Conservation (phyloP, 2,329 filamentous ascomycete genomes). For the Paraconiothyrium sp. region DNA sequence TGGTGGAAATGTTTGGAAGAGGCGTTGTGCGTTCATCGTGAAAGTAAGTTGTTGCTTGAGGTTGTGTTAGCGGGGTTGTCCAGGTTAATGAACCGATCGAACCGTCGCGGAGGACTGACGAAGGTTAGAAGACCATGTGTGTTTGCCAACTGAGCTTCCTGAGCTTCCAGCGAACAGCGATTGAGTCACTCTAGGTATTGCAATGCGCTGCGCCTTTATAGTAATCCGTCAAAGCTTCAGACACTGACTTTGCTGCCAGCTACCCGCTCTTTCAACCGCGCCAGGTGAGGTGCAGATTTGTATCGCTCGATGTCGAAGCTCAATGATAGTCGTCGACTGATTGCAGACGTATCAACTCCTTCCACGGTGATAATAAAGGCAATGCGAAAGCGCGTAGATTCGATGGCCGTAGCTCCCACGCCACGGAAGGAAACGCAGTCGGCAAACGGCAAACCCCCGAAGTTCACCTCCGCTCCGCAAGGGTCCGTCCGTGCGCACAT, state of each 20-base stretch:
- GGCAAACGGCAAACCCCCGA: slow-evolving; percentile 34
- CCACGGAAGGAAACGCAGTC: not conserved
- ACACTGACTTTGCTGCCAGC: not conserved
- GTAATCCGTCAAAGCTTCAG: not conserved
- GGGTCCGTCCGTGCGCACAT: slow-evolving; percentile 29
- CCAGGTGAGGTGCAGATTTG: not conserved
- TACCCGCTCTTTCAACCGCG: not conserved
- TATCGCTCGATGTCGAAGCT: not conserved
- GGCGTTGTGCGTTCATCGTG: slow-evolving; percentile 4
- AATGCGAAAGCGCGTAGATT: not conserved
- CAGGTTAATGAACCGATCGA: not conserved
- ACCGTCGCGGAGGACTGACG: not conserved
- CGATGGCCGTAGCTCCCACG: not conserved
- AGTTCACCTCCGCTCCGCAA: slow-evolving; percentile 28
- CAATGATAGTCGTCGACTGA: not conserved
- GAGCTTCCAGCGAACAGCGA: not conserved
- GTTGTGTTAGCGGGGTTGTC: not conserved
- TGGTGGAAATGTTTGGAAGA: slow-evolving; percentile 5
- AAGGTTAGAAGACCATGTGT: not conserved
- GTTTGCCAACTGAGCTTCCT: not conserved
- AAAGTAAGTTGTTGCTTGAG: not conserved
- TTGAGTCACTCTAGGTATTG: not conserved
- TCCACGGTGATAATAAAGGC: not conserved
- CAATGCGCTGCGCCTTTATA: not conserved
- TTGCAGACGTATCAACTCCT: not conserved